These are phyloP conservation scores for Alternaria conjuncta DNA, from an alignment of 2,329 filamentous ascomycete genomes.

Conservation along the genomic window DNA sequence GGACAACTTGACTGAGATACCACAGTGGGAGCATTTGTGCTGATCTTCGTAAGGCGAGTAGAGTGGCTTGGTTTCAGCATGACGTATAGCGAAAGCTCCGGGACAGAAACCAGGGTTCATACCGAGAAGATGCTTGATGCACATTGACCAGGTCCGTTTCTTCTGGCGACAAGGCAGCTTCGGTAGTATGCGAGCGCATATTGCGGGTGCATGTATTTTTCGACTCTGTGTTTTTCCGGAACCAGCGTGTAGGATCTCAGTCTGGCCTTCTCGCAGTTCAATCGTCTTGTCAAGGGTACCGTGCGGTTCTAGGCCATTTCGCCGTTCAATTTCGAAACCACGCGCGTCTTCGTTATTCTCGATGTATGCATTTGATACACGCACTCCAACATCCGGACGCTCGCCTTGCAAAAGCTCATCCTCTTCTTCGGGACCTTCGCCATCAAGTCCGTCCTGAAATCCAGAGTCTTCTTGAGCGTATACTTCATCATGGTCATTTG, in stretches of 20 bases:
- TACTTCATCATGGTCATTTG: neutral
- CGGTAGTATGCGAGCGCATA: neutral
- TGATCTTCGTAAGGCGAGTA: fast-evolving
- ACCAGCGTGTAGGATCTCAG: neutral
- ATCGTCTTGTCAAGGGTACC: neutral
- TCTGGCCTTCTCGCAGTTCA: neutral
- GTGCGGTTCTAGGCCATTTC: neutral
- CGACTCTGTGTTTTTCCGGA: neutral
- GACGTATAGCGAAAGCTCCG: neutral
- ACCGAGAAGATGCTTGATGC: neutral
- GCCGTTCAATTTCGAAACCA: neutral
- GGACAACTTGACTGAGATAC: fast-evolving
- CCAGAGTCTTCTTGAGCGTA: neutral
- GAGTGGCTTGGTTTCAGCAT: fast-evolving
- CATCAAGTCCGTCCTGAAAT: neutral
- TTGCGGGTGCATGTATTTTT: neutral
- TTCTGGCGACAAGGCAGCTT: neutral
- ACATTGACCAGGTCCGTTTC: neutral
- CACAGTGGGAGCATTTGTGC: neutral
- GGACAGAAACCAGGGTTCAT: neutral
- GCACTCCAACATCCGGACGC: neutral
- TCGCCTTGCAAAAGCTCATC: neutral
- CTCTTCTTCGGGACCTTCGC: neutral
- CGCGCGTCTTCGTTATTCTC: neutral
- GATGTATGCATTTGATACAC: neutral